These are phyloP conservation scores for Solanum piurae DNA, from an alignment of 257 asterid genomes.

Conservation along the genomic window DNA sequence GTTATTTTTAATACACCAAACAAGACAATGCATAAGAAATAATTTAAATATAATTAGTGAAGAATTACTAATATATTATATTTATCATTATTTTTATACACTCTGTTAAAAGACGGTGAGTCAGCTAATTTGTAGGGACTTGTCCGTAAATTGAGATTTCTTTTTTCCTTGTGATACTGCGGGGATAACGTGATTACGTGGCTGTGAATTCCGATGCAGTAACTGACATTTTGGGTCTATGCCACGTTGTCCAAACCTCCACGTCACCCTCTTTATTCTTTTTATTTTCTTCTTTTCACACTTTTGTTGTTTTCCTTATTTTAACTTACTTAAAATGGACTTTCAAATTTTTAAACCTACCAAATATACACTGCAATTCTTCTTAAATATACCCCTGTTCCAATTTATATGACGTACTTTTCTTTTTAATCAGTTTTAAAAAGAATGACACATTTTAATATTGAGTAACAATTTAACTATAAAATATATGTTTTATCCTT, in stretches of 20 bases:
- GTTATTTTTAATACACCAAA: too few species aligned
- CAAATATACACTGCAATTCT: background rate
- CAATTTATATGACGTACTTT: too few species aligned
- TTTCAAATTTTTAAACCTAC: background rate
- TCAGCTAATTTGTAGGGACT: background rate
- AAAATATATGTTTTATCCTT: rapidly evolving
- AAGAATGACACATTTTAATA: too few species aligned
- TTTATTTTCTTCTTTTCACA: background rate
- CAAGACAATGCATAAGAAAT: too few species aligned
- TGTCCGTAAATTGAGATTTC: background rate
- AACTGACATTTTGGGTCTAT: slow-evolving; percentile 15
- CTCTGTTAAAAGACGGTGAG: background rate
- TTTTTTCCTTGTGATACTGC: background rate
- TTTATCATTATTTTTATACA: too few species aligned
- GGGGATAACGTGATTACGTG: slow-evolving; percentile 36
- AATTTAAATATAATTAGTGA: too few species aligned
- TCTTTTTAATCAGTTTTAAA: too few species aligned
- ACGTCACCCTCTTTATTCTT: background rate
- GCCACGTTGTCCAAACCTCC: slow-evolving; percentile 17
- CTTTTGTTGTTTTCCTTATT: background rate
- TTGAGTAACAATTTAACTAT: too few species aligned
- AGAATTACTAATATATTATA: too few species aligned
- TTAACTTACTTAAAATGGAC: background rate
- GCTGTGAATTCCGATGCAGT: slow-evolving; percentile 17
- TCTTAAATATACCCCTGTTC: too few species aligned